Evolutionary conservation across 139 green algal genomes (phyloP), one percentile per base, ranked within the genome.

Genomic region (Haematococcus lacustris): DNA sequence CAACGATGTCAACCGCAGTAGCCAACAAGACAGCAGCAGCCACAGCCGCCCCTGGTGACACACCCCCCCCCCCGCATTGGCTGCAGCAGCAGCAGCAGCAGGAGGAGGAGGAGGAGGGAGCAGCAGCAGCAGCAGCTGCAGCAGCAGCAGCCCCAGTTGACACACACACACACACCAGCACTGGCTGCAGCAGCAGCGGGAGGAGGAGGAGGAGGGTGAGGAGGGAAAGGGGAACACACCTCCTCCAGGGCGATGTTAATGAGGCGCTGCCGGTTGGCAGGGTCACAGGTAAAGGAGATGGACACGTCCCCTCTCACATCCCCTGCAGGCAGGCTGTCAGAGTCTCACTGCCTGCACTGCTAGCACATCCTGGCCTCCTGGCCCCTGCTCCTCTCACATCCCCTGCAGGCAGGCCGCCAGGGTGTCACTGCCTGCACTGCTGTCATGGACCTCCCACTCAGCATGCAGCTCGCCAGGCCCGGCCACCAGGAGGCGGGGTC

Each of bases 271-370:
- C 80, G 82, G 62, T 78, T 81, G 50, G 76, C 79, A 0, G 92
- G 92, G 76, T 90, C 88, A 77, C 92, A 97, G 4, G 80, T 88
- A 79, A 96, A 97, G 38, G 61, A 73, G 68, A 97, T 85, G 38
- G 83, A 83, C 47, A 96, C 66, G 64, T 96, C 90, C 1, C 90
- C 91, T 7, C 74, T 70, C 13, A 88, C 38, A 25, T 71, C 63
- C 28, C 64, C 80, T 75, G 66, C 33, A 57, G 25, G 39, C 59
- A 38, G 3, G 2, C 34, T 73, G 3, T 51, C 67, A 72, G 6
- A 6, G n/a, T 21, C 30, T 17, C 63, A 69, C 67, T 43, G 37
- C 40, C 28, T 33, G 57, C 23, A 38, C 17, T 66, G 57, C 25
- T n/a, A 51, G 35, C 9, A 53, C 38, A 53, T 3, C 37, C 23